phyloP scores from a whole-genome alignment of 345 rosid genomes.

The Citrus mangshanensis region DNA sequence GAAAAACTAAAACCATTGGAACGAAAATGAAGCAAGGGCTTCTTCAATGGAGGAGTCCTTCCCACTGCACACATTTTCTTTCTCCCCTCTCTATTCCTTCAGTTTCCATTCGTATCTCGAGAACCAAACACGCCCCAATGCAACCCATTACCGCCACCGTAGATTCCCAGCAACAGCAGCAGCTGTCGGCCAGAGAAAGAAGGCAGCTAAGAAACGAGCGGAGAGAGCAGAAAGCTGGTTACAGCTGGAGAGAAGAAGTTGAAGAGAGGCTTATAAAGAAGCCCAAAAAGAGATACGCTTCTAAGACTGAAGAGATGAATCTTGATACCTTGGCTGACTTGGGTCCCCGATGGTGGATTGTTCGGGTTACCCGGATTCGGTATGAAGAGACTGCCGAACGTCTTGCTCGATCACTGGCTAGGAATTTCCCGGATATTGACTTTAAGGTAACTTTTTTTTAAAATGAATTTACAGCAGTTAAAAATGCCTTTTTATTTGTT shows the following conservation, averaged over 20 bases:
- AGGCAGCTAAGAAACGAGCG: conserved; percentile 74
- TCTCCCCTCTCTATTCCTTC: conserved; percentile 24
- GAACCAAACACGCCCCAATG: conserved; percentile 10
- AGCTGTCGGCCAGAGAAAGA: conserved; percentile 77
- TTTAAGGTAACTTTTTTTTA: conserved; percentile 44
- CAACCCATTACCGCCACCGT: conserved; percentile 39
- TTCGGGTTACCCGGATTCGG: conserved; percentile 55
- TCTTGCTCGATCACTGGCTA: conserved; percentile 53
- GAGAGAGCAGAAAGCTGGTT: conserved; percentile 62
- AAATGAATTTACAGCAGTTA: background rate
- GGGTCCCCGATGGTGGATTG: conserved; percentile 87
- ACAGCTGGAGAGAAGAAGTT: conserved; percentile 82
- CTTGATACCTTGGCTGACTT: conserved; percentile 60
- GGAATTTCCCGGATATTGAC: conserved; percentile 53
- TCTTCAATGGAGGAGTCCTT: conserved; percentile 74
- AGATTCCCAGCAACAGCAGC: conserved; percentile 32
- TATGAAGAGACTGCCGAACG: conserved; percentile 58
- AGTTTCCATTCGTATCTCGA: conserved; percentile 15
- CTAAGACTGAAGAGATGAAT: conserved; percentile 65
- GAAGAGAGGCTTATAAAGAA: conserved; percentile 68
- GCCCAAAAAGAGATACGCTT: conserved; percentile 54
- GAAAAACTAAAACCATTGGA: background rate
- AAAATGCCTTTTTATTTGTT: too few species aligned
- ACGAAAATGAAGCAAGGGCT: conserved; percentile 59
- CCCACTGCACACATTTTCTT: conserved; percentile 20